Evolutionary conservation across 768 basidiomycete genomes (phyloP), one percentile per base, ranked within the genome.

Genomic region (Suillus decipiens): DNA sequence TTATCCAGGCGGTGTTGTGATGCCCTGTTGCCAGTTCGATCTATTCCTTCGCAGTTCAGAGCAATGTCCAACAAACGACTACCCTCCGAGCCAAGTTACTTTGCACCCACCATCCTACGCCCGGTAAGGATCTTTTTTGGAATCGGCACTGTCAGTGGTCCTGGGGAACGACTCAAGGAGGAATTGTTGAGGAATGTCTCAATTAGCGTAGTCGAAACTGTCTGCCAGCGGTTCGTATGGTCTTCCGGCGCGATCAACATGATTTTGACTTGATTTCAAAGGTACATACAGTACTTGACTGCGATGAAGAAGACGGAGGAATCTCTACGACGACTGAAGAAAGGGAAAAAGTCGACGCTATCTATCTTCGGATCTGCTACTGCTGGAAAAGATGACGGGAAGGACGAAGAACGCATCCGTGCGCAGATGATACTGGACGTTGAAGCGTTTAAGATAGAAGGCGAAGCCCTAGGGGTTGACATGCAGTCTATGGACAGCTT

Each of bases 261-360:
- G 42, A 57, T 45, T 24, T 36, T 33, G 41, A 39, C 51, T 55
- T 19, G 24, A 5, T 15, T 34, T 58, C 36, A 34, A 62, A 94
- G 93, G 70, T 97, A 96, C 73, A 86, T 89, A 14, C 82, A 84
- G 61, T 90, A 93, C 70, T 80, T 99, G 28, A 81, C 87, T 11
- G 85, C 86, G 1, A 94, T 96, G 84, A 92, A 88, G 74, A 96
- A 96, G 80, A 93, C 93, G 9, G 95, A 98, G 66, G 95, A 95
- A 71, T 90, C 93, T 12, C 78, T 99, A 31, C 82, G 89, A 43
- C 84, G 92, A 42, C 81, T 96, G 68, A 95, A 95, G 72, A 96
- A 92, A 73, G 90, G 91, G 50, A 93, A 92, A 70, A 93, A 89
- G 67, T 78, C 80, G 0, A 80, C 87, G 0, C 91, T 93, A 73